A percentile compares a stretch with the other conserved stretches of the same genome.
These are phyloP conservation scores for Gentiana straminea DNA, from an alignment of 257 asterid genomes.

Conservation along the genomic window DNA sequence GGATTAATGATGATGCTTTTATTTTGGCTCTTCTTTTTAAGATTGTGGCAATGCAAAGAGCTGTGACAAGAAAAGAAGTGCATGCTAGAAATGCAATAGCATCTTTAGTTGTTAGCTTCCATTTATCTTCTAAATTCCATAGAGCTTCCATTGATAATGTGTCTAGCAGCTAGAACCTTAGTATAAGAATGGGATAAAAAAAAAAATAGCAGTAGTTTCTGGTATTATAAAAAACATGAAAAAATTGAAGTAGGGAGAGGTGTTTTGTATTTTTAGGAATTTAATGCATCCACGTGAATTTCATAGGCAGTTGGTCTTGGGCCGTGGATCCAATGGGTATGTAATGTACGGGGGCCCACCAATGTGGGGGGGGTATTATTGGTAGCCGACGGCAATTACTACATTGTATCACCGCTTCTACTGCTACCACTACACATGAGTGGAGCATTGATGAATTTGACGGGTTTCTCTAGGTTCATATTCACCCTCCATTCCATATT, in stretches of 20 bases:
- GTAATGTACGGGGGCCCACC: conserved; percentile 9
- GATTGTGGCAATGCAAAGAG: conserved; percentile 16
- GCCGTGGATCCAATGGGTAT: neutral
- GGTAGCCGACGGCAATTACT: conserved; percentile 22
- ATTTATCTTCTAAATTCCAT: conserved; percentile 58
- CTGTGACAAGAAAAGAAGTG: conserved; percentile 27
- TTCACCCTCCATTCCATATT: neutral
- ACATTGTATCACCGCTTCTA: too few species aligned
- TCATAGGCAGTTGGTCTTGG: conserved; percentile 14
- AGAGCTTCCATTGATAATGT: conserved; percentile 37
- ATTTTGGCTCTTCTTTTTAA: conserved; percentile 13
- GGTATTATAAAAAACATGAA: neutral
- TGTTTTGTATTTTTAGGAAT: neutral
- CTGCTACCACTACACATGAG: too few species aligned
- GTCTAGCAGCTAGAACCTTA: neutral
- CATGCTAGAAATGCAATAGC: conserved; percentile 38
- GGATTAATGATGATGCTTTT: conserved; percentile 14
- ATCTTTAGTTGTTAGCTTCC: conserved; percentile 45
- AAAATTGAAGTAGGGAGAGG: conserved; percentile 8
- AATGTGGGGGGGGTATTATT: neutral
- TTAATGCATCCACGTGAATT: conserved; percentile 7
- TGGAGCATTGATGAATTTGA: conserved; percentile 5
- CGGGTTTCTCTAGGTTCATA: conserved; percentile 2
- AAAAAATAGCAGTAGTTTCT: neutral
- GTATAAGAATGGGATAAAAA: neutral